Evolutionary conservation across 805 yeast genomes (phyloP), one percentile per base, ranked within the genome.

Genomic region (Torulaspora indica): DNA sequence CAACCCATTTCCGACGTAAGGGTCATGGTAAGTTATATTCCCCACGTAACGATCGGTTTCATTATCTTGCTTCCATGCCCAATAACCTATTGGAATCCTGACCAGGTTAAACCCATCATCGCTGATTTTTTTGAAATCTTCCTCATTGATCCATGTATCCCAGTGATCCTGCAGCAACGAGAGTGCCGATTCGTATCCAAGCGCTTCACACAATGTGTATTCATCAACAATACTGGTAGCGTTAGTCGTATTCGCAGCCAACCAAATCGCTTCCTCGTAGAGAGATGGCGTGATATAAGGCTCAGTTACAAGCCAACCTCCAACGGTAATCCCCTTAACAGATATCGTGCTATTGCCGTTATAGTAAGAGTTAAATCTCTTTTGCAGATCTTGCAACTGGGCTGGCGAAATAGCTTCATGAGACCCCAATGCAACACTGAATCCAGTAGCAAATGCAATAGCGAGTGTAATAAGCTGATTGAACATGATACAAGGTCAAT

Each of bases 61-160:
- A 24, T 56, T 50, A 28, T 59, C 51, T 29, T 64, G 64, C 45
- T 71, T 72, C 66, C 81, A 81, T 1, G 90, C 86, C 93, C 95
- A 85, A 61, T 85, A 85, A 2, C 91, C 91, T 39, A 84, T 75
- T 0, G 93, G 93, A 29, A 85, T 73, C 38, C 93, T 67, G n/a
- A 84, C 87, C 58, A 81, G 69, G 55, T 83, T 81, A 49, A 82
- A 73, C 0, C 87, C 88, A 53, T 67, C 68, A 3, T 55, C 55
- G 40, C 69, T 69, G 24, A 81, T 81, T 31, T 69, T 66, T 22
- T 61, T 54, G 49, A 82, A 78, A 60, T 82, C 88, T 3, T 68
- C 57, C 53, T 81, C 85, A 6, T 73, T 76, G 47, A 77, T 76
- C 72, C 78, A 81, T 0, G 77, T 62, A 3, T 68, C 63, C 81